phyloP scores from a whole-genome alignment of 2,329 filamentous ascomycete genomes.

The Fusarium euwallaceae region DNA sequence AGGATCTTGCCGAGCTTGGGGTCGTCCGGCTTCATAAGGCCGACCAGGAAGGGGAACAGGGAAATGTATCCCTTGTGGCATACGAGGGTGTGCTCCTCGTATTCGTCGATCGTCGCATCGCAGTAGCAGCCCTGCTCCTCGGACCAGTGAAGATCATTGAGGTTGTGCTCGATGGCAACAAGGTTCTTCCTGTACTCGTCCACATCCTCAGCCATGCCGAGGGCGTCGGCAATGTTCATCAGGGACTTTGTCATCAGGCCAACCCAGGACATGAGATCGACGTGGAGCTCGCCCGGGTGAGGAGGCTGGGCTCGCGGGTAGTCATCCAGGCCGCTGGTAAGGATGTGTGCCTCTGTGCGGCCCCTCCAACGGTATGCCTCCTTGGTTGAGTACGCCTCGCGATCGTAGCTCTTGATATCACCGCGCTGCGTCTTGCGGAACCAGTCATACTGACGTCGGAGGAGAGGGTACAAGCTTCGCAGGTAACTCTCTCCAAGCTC shows the following conservation, averaged over 20 bases:
- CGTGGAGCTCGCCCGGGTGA: slow-evolving; percentile 94
- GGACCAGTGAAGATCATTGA: slow-evolving; percentile 95
- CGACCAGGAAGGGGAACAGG: slow-evolving; percentile 91
- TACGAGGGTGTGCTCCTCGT: slow-evolving; percentile 88
- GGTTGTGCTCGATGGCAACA: slow-evolving; percentile 84
- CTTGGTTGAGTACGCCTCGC: slow-evolving; percentile 86
- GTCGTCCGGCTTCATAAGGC: slow-evolving; percentile 80
- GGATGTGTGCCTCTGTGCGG: slow-evolving; percentile 85
- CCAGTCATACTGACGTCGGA: slow-evolving; percentile 93
- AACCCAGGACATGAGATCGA: slow-evolving; percentile 96
- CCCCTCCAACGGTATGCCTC: slow-evolving; percentile 97
- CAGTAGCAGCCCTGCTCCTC: slow-evolving; percentile 86
- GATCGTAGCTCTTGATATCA: slow-evolving; percentile 91
- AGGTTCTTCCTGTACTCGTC: slow-evolving; percentile 79
- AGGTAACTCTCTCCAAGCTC: slow-evolving; percentile 79
- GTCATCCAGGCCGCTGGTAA: slow-evolving; percentile 95
- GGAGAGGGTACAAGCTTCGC: slow-evolving; percentile 83
- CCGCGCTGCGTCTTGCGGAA: slow-evolving; percentile 93
- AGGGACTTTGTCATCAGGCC: slow-evolving; percentile 95
- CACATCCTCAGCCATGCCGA: slow-evolving; percentile 83
- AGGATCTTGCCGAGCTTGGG: slow-evolving; percentile 80
- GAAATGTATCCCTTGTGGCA: slow-evolving; percentile 98
- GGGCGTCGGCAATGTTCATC: slow-evolving; percentile 79
- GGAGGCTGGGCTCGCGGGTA: slow-evolving; percentile 95
- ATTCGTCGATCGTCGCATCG: slow-evolving; percentile 95